A percentile compares a stretch with the other conserved stretches of the same genome.
phyloP scores from a whole-genome alignment of 495 filamentous ascomycete genomes.

The Penicillium antarcticum region DNA sequence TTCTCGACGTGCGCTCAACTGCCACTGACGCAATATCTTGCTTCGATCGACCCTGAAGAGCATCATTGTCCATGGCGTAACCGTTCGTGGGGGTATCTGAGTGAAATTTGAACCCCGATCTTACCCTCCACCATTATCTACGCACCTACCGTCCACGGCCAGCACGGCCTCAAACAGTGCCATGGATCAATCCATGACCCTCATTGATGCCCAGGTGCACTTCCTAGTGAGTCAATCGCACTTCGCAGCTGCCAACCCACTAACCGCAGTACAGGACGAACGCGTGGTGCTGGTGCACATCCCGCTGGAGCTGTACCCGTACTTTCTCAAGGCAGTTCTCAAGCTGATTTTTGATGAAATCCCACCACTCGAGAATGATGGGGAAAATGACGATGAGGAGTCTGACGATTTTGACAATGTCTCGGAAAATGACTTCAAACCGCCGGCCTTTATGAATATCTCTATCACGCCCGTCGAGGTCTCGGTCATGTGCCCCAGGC shows the following conservation, averaged over 20 bases:
- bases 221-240: slow-evolving; percentile 46
- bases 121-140: not conserved
- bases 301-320: slow-evolving; percentile 74
- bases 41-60: slow-evolving; percentile 7
- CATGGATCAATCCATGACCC: slow-evolving; percentile 47
- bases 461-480: slow-evolving; percentile 91
- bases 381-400: slow-evolving; percentile 19
- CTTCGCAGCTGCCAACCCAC: not conserved
- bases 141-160: not conserved
- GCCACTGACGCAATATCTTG: slow-evolving; percentile 12
- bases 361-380: slow-evolving; percentile 25
- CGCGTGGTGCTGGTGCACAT: slow-evolving; percentile 88
- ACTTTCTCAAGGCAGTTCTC: slow-evolving; percentile 79
- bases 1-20: slow-evolving; percentile 3
- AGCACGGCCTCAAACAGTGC: not conserved
- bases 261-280: slow-evolving; percentile 64
- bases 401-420: slow-evolving; percentile 19
- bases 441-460: slow-evolving; percentile 85
- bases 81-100: not conserved
- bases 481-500: slow-evolving; percentile 81
- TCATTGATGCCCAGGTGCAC: slow-evolving; percentile 55
- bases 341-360: slow-evolving; percentile 72
- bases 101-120: slow-evolving; percentile 1
- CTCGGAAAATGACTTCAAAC: slow-evolving; percentile 34
- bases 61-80: slow-evolving; percentile 21